phyloP scores from a whole-genome alignment of 176 grass and related monocot species.

The Rhynchospora breviuscula region DNA sequence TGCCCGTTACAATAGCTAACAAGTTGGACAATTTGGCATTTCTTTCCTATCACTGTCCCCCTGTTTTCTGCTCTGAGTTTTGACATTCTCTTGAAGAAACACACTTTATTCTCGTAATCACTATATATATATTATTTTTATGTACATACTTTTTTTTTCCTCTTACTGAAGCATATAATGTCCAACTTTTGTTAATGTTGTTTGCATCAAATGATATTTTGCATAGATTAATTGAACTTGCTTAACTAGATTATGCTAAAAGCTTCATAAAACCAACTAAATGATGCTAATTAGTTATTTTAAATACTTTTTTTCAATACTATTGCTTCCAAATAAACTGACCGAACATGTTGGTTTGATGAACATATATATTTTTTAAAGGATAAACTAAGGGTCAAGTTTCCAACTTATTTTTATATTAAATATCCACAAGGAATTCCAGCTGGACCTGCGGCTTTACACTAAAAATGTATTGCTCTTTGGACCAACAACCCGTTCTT shows the following conservation, averaged over 20 bases:
- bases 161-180: background rate
- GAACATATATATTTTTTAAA: background rate
- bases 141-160: background rate
- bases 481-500: too few species aligned
- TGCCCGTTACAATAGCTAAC: conserved; percentile 18
- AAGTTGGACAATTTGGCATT: conserved; percentile 16
- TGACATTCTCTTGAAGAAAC: background rate
- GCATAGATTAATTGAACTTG: too few species aligned
- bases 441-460: too few species aligned
- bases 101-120: background rate
- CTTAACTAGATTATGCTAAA: background rate
- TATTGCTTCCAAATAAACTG: background rate
- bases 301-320: background rate
- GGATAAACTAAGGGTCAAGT: too few species aligned
- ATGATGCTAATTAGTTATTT: background rate
- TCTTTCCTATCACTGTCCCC: background rate
- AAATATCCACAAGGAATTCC: too few species aligned
- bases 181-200: background rate
- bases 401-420: too few species aligned
- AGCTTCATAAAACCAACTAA: background rate
- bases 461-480: too few species aligned
- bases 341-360: background rate
- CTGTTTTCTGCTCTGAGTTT: conserved; percentile 17
- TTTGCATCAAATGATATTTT: too few species aligned
- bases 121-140: background rate